Evolutionary conservation across 805 yeast species (phyloP).

Genomic region (Candida saitoana): DNA sequence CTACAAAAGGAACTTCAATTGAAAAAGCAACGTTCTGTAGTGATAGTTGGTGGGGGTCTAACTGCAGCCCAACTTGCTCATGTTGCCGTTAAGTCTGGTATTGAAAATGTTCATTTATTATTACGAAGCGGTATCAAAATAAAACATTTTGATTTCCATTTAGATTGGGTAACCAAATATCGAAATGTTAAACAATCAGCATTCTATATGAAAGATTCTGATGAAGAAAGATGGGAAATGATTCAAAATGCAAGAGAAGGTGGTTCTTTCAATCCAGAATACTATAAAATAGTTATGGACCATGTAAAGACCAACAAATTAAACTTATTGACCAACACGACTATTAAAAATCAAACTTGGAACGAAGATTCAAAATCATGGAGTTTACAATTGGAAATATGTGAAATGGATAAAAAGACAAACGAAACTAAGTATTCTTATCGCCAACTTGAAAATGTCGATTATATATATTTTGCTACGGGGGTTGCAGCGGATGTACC

Average conservation of each 20-base stretch:
- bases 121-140: conserved; percentile 36
- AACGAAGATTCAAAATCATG: conserved; percentile 21
- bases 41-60: conserved; percentile 44
- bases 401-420: not conserved
- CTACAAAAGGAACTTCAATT: conserved; percentile 10
- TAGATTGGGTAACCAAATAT: conserved; percentile 50
- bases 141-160: conserved; percentile 46
- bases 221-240: conserved; percentile 38
- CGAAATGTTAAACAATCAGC: conserved; percentile 42
- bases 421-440: conserved; percentile 1
- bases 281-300: conserved; percentile 26
- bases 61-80: conserved; percentile 46
- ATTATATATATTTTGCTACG: conserved; percentile 41
- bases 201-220: conserved; percentile 40
- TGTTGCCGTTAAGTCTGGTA: conserved; percentile 27
- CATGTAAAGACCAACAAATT: conserved; percentile 29
- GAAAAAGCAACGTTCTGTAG: conserved; percentile 14
- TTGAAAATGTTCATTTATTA: conserved; percentile 28
- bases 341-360: conserved; percentile 23
- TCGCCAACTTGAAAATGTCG: conserved; percentile 14
- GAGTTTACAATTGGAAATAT: conserved; percentile 15
- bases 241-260: conserved; percentile 42
- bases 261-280: conserved; percentile 45
- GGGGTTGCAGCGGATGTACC: conserved; percentile 32
- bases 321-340: conserved; percentile 24